Percentiles rank a stretch among this genome's conserved stretches.
These are phyloP conservation scores for Trichomonas vaginalis DNA, from an alignment of 208 protist genomes.

Conservation along the genomic window DNA sequence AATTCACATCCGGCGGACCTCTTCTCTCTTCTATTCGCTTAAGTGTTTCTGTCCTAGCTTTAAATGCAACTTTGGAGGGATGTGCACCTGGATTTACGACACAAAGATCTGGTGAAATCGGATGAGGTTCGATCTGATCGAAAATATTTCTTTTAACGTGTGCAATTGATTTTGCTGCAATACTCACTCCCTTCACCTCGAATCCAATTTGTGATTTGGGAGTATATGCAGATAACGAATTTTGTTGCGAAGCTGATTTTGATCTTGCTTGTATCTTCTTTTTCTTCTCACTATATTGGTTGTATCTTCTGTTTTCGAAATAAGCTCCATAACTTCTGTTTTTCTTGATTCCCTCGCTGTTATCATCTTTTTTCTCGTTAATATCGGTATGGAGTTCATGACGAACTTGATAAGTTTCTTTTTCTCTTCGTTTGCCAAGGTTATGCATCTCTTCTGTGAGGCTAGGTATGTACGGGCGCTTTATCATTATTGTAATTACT, in stretches of 20 bases:
- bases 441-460: background rate
- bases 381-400: background rate
- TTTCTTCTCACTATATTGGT: background rate
- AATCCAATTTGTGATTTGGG: background rate
- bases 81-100: background rate
- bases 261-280: background rate
- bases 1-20: background rate
- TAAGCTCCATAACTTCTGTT: background rate
- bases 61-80: background rate
- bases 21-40: background rate
- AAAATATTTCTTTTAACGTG: background rate
- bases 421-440: no score
- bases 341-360: background rate
- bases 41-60: background rate
- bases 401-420: background rate
- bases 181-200: background rate
- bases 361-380: background rate
- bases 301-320: background rate
- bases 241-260: background rate
- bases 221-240: background rate
- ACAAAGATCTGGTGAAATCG: background rate
- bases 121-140: background rate
- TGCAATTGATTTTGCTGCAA: background rate
- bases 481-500: background rate
- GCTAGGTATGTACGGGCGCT: background rate